phyloP scores from a whole-genome alignment of 1,284 basidiomycete species.

The Waitea zeae region DNA sequence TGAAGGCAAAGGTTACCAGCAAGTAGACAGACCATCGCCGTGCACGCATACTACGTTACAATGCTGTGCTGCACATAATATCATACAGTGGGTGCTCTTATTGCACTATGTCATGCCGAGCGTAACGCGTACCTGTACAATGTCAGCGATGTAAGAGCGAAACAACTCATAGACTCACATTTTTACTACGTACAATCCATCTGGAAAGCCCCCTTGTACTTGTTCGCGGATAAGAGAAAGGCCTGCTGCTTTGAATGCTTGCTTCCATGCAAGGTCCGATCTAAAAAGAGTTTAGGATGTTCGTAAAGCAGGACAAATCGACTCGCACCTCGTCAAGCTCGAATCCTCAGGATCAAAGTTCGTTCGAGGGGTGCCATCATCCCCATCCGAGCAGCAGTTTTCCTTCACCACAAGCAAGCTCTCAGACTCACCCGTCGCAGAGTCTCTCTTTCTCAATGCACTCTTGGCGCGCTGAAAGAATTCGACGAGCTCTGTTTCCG shows the following conservation, averaged over 20 bases:
- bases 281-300: conserved; percentile 20
- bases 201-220: conserved; percentile 64
- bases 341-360: conserved; percentile 79
- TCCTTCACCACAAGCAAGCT: conserved; percentile 81
- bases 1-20: neutral
- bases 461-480: conserved; percentile 52
- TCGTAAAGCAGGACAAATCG: conserved; percentile 8
- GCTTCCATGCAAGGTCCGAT: conserved; percentile 72
- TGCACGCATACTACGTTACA: too few relatives aligned
- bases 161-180: conserved; percentile 30
- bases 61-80: neutral
- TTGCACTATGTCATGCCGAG: neutral
- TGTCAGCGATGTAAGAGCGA: neutral
- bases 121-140: neutral
- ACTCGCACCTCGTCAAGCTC: conserved; percentile 58
- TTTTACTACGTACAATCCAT: conserved; percentile 68
- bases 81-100: neutral
- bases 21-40: too few relatives aligned
- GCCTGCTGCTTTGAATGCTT: conserved; percentile 53
- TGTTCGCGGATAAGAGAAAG: conserved; percentile 52
- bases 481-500: conserved; percentile 54
- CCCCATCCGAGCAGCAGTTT: conserved; percentile 57
- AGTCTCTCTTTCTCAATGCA: conserved; percentile 33
- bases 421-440: conserved; percentile 6
- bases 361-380: conserved; percentile 33